A percentile compares a stretch with the other conserved stretches of the same genome.
These are phyloP conservation scores for Uncinocarpus reesii DNA, from an alignment of 2,329 filamentous ascomycete species.

Conservation along the genomic window DNA sequence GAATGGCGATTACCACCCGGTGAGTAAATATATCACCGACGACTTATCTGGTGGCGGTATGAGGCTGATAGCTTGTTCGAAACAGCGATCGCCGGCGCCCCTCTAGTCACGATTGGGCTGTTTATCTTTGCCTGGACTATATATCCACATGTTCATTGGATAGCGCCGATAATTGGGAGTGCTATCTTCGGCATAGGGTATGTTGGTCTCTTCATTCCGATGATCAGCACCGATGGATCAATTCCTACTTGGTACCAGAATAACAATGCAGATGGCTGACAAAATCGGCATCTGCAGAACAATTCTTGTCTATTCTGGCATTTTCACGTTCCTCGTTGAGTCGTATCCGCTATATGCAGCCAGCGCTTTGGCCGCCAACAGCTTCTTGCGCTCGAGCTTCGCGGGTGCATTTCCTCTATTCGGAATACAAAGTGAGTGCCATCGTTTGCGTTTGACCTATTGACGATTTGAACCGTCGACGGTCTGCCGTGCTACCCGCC, in stretches of 20 bases:
- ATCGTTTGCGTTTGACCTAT: not conserved
- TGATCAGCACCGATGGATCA: not conserved
- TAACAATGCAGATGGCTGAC: conserved; percentile 3
- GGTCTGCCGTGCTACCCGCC: conserved; percentile 9
- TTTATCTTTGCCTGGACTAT: conserved; percentile 88
- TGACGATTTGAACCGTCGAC: not conserved
- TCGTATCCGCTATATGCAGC: conserved; percentile 40
- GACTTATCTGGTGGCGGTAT: conserved; percentile 23
- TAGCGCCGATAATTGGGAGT: conserved; percentile 63
- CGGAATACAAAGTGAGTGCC: conserved; percentile 46
- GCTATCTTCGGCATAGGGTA: conserved; percentile 61
- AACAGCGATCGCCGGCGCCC: conserved; percentile 55
- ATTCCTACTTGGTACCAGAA: conserved; percentile 1
- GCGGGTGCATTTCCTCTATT: conserved; percentile 71
- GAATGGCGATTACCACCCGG: conserved; percentile 72
- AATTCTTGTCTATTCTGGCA: conserved; percentile 67
- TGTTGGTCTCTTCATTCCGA: conserved; percentile 24
- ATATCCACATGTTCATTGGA: conserved; percentile 62
- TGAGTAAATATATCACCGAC: conserved; percentile 26
- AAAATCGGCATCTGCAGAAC: conserved; percentile 41
- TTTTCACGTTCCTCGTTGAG: conserved; percentile 80
- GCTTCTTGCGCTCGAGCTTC: conserved; percentile 66
- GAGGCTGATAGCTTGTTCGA: conserved; percentile 2
- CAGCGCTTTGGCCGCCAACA: conserved; percentile 69
- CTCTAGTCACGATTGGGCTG: conserved; percentile 67